Conservation (phyloP, 495 filamentous ascomycete genomes). For the Podospora pseudoanserina region DNA sequence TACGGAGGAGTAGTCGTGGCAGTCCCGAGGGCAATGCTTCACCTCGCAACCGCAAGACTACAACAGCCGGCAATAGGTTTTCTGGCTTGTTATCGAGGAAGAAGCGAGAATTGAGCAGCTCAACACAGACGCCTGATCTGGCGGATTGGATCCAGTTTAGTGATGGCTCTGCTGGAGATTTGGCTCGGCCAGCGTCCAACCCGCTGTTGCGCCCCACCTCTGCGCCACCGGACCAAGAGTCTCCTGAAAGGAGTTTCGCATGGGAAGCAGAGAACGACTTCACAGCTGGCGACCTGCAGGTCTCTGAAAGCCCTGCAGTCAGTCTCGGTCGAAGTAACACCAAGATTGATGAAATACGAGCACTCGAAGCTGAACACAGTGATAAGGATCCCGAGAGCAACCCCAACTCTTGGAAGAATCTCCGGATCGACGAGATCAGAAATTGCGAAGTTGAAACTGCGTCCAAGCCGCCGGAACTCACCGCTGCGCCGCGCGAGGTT, state of each 20-base stretch:
- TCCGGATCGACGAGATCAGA: slow-evolving; percentile 50
- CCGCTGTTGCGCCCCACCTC: slow-evolving; percentile 38
- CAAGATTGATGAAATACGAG: slow-evolving; percentile 41
- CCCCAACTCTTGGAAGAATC: slow-evolving; percentile 15
- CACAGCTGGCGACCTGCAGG: slow-evolving; percentile 57
- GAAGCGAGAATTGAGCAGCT: slow-evolving; percentile 15
- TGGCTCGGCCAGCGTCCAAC: slow-evolving; percentile 11
- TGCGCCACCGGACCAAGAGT: slow-evolving; percentile 31
- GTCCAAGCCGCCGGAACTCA: slow-evolving; percentile 18
- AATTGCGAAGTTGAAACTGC: slow-evolving; percentile 48
- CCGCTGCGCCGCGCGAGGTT: background rate
- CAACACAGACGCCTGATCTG: slow-evolving; percentile 5
- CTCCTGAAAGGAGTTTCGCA: slow-evolving; percentile 47
- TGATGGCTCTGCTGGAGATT: slow-evolving; percentile 36
- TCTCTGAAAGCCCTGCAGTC: slow-evolving; percentile 59
- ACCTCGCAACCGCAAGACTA: slow-evolving; percentile 9
- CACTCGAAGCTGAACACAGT: slow-evolving; percentile 35
- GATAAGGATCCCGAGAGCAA: slow-evolving; percentile 7
- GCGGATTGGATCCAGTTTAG: slow-evolving; percentile 31
- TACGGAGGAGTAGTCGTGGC: slow-evolving; percentile 35
- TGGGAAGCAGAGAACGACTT: slow-evolving; percentile 62
- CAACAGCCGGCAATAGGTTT: slow-evolving; percentile 22
- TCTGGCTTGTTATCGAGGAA: slow-evolving; percentile 26
- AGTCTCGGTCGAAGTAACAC: slow-evolving; percentile 40
- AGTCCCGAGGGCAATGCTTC: slow-evolving; percentile 27